phyloP scores from a whole-genome alignment of 495 filamentous ascomycete genomes.

The Penicillium cataractarum region DNA sequence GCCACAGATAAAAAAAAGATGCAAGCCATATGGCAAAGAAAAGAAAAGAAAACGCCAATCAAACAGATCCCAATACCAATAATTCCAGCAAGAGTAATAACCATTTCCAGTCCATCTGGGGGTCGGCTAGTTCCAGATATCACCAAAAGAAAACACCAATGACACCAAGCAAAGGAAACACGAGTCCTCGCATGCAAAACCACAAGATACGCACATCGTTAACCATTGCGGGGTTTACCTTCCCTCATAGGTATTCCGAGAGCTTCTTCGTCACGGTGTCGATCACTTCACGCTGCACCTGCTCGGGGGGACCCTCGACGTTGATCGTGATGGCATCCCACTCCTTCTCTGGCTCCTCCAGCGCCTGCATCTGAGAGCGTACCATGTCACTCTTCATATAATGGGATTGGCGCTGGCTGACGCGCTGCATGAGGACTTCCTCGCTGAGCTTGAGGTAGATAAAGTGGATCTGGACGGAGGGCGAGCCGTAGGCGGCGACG shows the following conservation, averaged over 20 bases:
- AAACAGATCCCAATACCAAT: not conserved
- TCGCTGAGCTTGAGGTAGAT: slow-evolving; percentile 84
- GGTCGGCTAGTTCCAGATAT: slow-evolving; percentile 1
- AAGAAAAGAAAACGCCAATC: slow-evolving; percentile 4
- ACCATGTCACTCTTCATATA: slow-evolving; percentile 99
- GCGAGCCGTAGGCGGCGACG: slow-evolving; percentile 77
- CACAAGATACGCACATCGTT: not conserved
- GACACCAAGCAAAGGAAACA: slow-evolving; percentile 22
- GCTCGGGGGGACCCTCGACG: slow-evolving; percentile 64
- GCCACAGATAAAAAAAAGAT: slow-evolving; percentile 6
- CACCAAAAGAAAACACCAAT: slow-evolving; percentile 16
- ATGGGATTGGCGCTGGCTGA: slow-evolving; percentile 73
- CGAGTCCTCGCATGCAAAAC: slow-evolving; percentile 15
- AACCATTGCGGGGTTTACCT: not conserved
- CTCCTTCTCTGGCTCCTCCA: slow-evolving; percentile 84
- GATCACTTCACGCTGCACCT: slow-evolving; percentile 69
- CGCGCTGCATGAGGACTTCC: slow-evolving; percentile 72
- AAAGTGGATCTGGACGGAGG: slow-evolving; percentile 83
- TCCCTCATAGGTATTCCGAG: slow-evolving; percentile 34
- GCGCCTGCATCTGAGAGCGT: slow-evolving; percentile 81
- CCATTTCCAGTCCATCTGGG: not conserved
- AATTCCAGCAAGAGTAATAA: not conserved
- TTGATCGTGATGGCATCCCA: slow-evolving; percentile 84
- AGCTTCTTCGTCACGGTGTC: slow-evolving; percentile 52
- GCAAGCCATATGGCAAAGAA: slow-evolving; percentile 13